These are phyloP conservation scores for Wickerhamiella spandovensis DNA, from an alignment of 805 yeast species.

Conservation along the genomic window DNA sequence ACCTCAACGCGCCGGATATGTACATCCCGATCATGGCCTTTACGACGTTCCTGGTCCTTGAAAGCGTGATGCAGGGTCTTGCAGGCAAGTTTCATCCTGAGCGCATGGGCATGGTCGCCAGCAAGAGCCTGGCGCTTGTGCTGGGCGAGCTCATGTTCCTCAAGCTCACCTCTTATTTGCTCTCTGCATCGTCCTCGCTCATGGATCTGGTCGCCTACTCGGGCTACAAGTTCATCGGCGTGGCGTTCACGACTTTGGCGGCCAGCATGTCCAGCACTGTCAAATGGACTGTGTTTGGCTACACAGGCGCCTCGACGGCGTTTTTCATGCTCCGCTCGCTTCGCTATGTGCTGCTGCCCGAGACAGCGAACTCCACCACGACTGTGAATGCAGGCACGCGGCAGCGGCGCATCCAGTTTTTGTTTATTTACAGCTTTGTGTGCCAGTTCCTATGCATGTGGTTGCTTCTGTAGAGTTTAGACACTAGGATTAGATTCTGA, in stretches of 20 bases:
- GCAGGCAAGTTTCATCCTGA: constrained; percentile 89
- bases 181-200: constrained; percentile 54
- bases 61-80: constrained; percentile 76
- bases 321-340: constrained; percentile 39
- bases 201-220: constrained; percentile 82
- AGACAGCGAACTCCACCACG: constrained; percentile 27
- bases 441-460: constrained; percentile 67
- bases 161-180: constrained; percentile 69
- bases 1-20: constrained; percentile 89
- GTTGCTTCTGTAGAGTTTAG: constrained; percentile 34
- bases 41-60: constrained; percentile 69
- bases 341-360: constrained; percentile 54
- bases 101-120: constrained; percentile 71
- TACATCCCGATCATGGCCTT: constrained; percentile 92
- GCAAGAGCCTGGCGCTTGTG: constrained; percentile 75
- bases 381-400: constrained; percentile 54
- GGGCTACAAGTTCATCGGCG: constrained; percentile 86
- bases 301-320: constrained; percentile 43
- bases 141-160: constrained; percentile 62
- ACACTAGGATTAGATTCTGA: too few species aligned
- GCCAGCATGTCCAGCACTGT: constrained; percentile 24
- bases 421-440: constrained; percentile 71
- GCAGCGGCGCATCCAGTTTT: constrained; percentile 72
- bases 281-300: constrained; percentile 38
- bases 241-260: constrained; percentile 25